A percentile compares a stretch with the other conserved stretches of the same genome.
Evolutionary conservation across 805 yeast genomes (phyloP).

Genomic region (Kodamaea neixiangensis): DNA sequence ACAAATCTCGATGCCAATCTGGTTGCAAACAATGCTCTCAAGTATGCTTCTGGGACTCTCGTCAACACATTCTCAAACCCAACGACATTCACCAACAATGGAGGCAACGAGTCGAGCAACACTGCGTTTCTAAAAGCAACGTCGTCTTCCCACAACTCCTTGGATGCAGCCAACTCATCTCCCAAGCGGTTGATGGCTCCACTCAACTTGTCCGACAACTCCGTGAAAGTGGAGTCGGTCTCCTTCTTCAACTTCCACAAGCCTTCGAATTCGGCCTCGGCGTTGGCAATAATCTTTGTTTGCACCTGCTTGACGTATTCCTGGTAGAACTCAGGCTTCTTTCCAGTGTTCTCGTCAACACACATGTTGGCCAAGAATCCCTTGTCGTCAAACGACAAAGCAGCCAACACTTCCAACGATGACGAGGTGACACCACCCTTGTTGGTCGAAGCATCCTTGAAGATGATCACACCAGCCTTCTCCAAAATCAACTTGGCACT

Average conservation of each 20-base stretch:
- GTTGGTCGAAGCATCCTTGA: slow-evolving; percentile 96
- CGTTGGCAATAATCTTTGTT: slow-evolving; percentile 70
- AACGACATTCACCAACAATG: slow-evolving; percentile 61
- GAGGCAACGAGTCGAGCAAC: slow-evolving; percentile 76
- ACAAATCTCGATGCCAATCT: slow-evolving; percentile 83
- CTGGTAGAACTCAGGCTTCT: slow-evolving; percentile 72
- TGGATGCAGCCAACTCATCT: slow-evolving; percentile 80
- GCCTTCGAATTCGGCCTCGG: slow-evolving; percentile 80
- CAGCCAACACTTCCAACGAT: slow-evolving; percentile 91
- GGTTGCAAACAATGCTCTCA: slow-evolving; percentile 86
- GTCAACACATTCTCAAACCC: slow-evolving; percentile 67
- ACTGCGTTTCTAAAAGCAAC: slow-evolving; percentile 72
- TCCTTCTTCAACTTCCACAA: slow-evolving; percentile 74
- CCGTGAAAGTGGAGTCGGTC: slow-evolving; percentile 64
- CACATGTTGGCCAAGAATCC: slow-evolving; percentile 83
- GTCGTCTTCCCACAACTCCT: slow-evolving; percentile 85
- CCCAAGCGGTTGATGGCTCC: slow-evolving; percentile 80
- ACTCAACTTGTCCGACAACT: slow-evolving; percentile 81
- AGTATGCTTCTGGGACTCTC: slow-evolving; percentile 84
- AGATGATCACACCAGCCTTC: slow-evolving; percentile 79
- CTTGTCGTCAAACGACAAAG: slow-evolving; percentile 84
- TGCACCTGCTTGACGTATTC: slow-evolving; percentile 87
- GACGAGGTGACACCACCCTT: slow-evolving; percentile 99
- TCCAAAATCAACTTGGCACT: slow-evolving; percentile 87
- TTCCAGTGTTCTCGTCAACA: slow-evolving; percentile 52